These are phyloP conservation scores for Emmonsia crescens DNA, from an alignment of 2,329 filamentous ascomycete genomes.

Conservation along the genomic window DNA sequence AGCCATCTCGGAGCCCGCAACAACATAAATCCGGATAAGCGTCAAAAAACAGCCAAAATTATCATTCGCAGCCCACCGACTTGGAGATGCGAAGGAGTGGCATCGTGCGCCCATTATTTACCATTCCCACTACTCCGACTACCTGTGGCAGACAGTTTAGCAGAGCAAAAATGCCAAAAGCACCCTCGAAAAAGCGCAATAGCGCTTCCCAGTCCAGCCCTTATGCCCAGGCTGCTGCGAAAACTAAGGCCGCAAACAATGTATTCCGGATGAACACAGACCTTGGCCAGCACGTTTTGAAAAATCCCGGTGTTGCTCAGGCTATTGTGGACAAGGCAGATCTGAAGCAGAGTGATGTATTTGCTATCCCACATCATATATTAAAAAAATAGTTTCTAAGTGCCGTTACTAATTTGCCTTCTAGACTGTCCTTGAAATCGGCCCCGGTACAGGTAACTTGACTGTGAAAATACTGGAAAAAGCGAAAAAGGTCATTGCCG, in stretches of 20 bases:
- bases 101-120: neutral
- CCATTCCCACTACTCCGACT: neutral
- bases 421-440: slow-evolving; percentile 77
- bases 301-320: slow-evolving; percentile 76
- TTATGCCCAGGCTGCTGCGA: slow-evolving; percentile 34
- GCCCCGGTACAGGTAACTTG: slow-evolving; percentile 74
- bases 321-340: slow-evolving; percentile 77
- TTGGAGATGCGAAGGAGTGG: neutral
- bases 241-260: slow-evolving; percentile 53
- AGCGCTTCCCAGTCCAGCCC: slow-evolving; percentile 30
- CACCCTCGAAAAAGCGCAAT: slow-evolving; percentile 43
- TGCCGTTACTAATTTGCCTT: slow-evolving; percentile 4
- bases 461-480: slow-evolving; percentile 83
- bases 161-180: slow-evolving; percentile 42
- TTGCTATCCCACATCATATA: slow-evolving; percentile 8
- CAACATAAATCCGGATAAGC: neutral
- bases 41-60: neutral
- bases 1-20: neutral
- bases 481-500: slow-evolving; percentile 70
- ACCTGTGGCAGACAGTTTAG: neutral
- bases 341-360: slow-evolving; percentile 71
- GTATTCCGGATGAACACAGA: slow-evolving; percentile 97
- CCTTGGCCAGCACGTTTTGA: slow-evolving; percentile 82
- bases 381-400: neutral
- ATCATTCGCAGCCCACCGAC: neutral